These are phyloP conservation scores for Raddia guianensis DNA, from an alignment of 176 grass and related monocot species.

Conservation along the genomic window DNA sequence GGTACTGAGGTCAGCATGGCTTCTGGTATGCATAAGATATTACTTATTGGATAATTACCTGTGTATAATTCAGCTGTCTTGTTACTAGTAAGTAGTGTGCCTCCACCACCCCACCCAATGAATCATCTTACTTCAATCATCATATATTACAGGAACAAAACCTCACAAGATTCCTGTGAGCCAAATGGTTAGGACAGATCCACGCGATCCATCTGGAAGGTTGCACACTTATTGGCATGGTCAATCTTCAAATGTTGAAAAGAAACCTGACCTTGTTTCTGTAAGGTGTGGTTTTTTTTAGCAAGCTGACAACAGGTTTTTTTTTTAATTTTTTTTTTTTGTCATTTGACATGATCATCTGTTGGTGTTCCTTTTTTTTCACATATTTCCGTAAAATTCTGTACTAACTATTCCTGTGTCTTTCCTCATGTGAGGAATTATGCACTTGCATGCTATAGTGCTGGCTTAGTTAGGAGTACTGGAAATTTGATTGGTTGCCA, in stretches of 20 bases:
- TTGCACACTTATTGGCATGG: constrained; percentile 82
- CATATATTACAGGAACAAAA: constrained; percentile 55
- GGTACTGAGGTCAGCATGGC: constrained; percentile 45
- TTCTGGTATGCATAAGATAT: constrained; percentile 56
- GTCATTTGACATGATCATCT: constrained; percentile 14
- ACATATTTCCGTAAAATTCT: background rate
- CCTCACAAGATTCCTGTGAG: constrained; percentile 73
- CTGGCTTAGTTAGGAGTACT: constrained; percentile 16
- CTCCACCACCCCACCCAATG: background rate
- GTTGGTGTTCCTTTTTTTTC: background rate
- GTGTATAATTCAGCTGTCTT: background rate
- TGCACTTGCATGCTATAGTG: constrained; percentile 22
- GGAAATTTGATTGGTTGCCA: constrained; percentile 17
- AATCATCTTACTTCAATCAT: constrained; percentile 34
- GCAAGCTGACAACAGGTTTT: constrained; percentile 19
- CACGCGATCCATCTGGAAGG: constrained; percentile 75
- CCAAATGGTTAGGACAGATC: constrained; percentile 94
- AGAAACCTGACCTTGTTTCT: constrained; percentile 73
- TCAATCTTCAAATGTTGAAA: constrained; percentile 68
- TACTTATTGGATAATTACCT: background rate
- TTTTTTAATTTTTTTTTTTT: constrained; percentile 26
- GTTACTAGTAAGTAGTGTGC: background rate
- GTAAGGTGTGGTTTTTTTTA: constrained; percentile 60
- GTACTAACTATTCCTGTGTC: background rate
- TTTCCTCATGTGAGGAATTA: constrained; percentile 17